Evolutionary conservation across 2,329 filamentous ascomycete species (phyloP), one percentile per base, ranked within the genome.

Genomic region (Cadophora luteo-olivacea): DNA sequence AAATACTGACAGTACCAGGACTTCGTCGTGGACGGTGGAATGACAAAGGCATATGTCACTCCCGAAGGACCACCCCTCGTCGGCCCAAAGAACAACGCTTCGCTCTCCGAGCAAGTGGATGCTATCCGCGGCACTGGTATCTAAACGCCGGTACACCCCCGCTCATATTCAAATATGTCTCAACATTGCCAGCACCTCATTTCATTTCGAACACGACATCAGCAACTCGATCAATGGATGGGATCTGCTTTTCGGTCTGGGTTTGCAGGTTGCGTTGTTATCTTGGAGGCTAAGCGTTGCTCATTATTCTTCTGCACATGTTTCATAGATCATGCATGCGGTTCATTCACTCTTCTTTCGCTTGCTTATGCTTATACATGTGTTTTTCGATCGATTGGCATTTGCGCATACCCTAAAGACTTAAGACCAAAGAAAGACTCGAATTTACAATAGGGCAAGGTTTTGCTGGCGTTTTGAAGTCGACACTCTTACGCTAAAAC

Each of bases 21-120:
- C 79, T 97, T 98, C 82, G 91, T 97, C 4, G 94, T 98, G 32
- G 96, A 99, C 77, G 96, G 96, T 68, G 95, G 95, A 69, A 93
- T 99, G 92, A 95, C 90, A 76, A 97, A 92, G 85, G 92, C 94
- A 55, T 98, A 97, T 80, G 89, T 91, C 33, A 91, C 89, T 0
- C 82, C 89, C 1, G 88, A 91, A 80, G 89, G 89, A 3, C 82
- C 86, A 16, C 78, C 87, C 9, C 74, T 82, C 0, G 73, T 82
- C 12, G 84, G 85, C 5, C 89, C 89, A 3, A 78, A 80, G 70
- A 91, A 79, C 72, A 79, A 79, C 65, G 77, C 77, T 61, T 69
- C 70, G 12, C 71, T 77, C 11, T 78, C 76, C 57, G 69, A 75
- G 51, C 76, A 75, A 61, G 75, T 79, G 24, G 78, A 79, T 74